Evolutionary conservation across 2,329 filamentous ascomycete genomes (phyloP), one percentile per base, ranked within the genome.

Genomic region (Diaporthe ilicicola): DNA sequence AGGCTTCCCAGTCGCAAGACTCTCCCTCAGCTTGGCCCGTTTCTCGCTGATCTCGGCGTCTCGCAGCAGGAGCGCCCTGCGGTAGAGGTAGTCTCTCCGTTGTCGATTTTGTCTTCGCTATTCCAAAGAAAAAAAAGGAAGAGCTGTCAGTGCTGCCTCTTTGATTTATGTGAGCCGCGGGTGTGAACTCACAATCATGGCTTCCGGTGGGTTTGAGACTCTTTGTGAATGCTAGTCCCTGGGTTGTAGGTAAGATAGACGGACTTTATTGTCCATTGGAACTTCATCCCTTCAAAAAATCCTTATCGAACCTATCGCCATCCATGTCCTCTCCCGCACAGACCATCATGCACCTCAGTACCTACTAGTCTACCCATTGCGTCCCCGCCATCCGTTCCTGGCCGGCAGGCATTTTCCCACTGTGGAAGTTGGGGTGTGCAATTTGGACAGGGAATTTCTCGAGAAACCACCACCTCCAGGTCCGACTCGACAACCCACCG

Each of bases 31-130:
- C 80, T 97, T 93, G 48, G 95, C 92, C 77, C 95, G 88, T 81
- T 97, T 97, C 80, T 97, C 94, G 70, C 93, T 93, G 74, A 97
- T 97, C 78, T 97, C 95, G 73, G 95, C 95, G 84, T 98, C 94
- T 76, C 93, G 91, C 53, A 98, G 89, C 27, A 94, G 91, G 70
- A 98, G 87, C 46, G 96, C 95, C 78, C 93, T 92, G 72, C 95
- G 91, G 82, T 98, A 97, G 77, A 99, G 90, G 81, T 98, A 97
- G 80, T 97, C 94, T 76, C 93, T 88, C 76, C 94, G 88, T 81
- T 95, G 90, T 76, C 93, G 90, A 73, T 92, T 91, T 87, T 94
- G 92, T 86, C 91, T 89, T 77, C 92, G 89, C 84, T 89, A 75
- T 22, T 37, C n/a, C n/a, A n/a, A n/a, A n/a, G n/a, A n/a, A n/a